phyloP scores from a whole-genome alignment of 108 stramenopile genomes.

The Skeletonema potamos region DNA sequence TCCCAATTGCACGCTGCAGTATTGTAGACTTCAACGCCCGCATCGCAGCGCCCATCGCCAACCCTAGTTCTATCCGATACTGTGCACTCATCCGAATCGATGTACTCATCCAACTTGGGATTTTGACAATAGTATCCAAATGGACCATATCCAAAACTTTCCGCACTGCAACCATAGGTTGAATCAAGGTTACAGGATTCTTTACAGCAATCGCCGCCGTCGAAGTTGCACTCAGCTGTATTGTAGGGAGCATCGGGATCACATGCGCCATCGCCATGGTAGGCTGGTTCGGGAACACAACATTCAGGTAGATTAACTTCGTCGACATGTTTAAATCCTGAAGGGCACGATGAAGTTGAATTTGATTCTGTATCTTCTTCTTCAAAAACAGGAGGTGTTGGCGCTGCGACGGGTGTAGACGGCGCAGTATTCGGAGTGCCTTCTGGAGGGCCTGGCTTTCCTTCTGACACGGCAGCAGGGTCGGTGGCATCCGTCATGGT shows the following conservation, averaged over 20 bases:
- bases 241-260: conserved; percentile 83
- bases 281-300: conserved; percentile 43
- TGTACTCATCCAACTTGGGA: conserved; percentile 26
- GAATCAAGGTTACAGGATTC: conserved; percentile 58
- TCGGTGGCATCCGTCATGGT: no score
- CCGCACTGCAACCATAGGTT: conserved; percentile 32
- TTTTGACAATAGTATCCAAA: conserved; percentile 48
- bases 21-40: conserved; percentile 39
- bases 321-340: conserved; percentile 26
- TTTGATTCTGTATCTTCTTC: neutral
- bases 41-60: conserved; percentile 49
- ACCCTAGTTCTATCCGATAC: conserved; percentile 40
- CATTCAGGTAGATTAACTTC: conserved; percentile 22
- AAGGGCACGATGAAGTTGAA: conserved; percentile 14
- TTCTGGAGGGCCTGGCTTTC: no score
- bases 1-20: conserved; percentile 42
- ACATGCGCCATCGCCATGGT: conserved; percentile 48
- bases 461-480: no score
- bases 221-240: conserved; percentile 76
- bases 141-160: conserved; percentile 38
- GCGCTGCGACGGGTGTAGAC: neutral
- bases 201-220: conserved; percentile 90
- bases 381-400: neutral
- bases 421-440: conserved; percentile 4
- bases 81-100: conserved; percentile 31